Evolutionary conservation across 768 basidiomycete species (phyloP).

Genomic region (Tulasnella sp.): DNA sequence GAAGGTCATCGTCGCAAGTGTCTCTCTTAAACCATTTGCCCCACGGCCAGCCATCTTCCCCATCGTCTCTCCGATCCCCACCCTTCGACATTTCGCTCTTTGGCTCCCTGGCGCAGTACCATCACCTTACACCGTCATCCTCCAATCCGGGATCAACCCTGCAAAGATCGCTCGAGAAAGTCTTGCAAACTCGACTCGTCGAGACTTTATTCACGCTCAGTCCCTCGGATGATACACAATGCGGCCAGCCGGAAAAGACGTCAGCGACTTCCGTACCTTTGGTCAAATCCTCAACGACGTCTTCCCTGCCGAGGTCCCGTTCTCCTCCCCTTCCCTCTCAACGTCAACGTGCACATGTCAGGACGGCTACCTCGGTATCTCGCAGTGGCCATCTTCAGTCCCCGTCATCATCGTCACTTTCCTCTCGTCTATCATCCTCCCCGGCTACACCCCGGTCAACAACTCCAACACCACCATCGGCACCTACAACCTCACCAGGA

Average conservation of each 20-base stretch:
- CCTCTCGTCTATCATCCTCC: not conserved
- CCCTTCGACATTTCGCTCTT: not conserved
- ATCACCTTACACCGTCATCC: not conserved
- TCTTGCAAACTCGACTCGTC: constrained; percentile 10
- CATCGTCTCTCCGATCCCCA: constrained; percentile 2
- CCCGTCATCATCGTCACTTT: not conserved
- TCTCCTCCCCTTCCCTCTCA: not conserved
- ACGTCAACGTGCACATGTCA: not conserved
- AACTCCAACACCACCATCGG: not conserved
- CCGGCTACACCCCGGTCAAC: not conserved
- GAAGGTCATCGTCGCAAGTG: constrained; percentile 4
- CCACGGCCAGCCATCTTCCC: not conserved
- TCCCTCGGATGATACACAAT: not conserved
- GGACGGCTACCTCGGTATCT: not conserved
- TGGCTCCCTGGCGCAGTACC: not conserved
- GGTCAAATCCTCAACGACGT: not conserved
- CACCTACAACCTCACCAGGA: constrained; percentile 13
- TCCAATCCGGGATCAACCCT: not conserved
- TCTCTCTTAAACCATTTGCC: not conserved
- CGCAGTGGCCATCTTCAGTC: not conserved
- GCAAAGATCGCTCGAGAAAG: constrained; percentile 12
- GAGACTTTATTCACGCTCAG: constrained; percentile 14
- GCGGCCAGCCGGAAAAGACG: not conserved
- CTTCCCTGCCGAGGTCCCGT: not conserved
- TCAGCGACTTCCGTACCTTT: not conserved